Evolutionary conservation across 208 protist species (phyloP).

Genomic region (Wallacemonas collosoma): DNA sequence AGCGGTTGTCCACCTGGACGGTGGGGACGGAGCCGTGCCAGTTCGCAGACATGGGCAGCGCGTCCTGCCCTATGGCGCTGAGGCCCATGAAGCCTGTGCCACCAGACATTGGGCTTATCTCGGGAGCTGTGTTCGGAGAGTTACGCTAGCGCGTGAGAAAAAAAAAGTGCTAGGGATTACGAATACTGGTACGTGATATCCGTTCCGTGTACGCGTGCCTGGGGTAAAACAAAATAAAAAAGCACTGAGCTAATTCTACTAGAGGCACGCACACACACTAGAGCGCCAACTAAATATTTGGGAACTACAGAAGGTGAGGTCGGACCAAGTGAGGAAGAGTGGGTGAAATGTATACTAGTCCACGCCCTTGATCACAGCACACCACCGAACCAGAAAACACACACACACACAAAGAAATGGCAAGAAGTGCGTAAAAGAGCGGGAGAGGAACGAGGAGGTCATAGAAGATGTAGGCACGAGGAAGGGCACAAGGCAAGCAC

Average conservation of each 20-base stretch:
- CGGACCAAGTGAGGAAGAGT: neutral
- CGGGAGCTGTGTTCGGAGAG: neutral
- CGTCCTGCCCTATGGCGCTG: conserved; percentile 36
- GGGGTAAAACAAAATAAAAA: conserved; percentile 4
- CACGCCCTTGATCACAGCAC: neutral
- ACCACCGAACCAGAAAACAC: too few species aligned
- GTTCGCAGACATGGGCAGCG: conserved; percentile 71
- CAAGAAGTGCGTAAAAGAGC: neutral
- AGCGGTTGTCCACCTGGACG: conserved; percentile 60
- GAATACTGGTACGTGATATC: neutral
- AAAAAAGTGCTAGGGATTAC: conserved; percentile 18
- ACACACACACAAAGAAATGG: neutral
- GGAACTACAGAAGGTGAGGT: conserved; percentile 3
- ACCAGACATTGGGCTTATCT: conserved; percentile 34
- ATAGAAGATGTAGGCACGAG: too few species aligned
- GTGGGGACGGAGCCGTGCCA: conserved; percentile 82
- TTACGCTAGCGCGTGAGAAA: conserved; percentile 6
- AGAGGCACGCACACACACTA: neutral
- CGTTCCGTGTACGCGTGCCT: neutral
- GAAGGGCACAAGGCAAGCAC: too few species aligned
- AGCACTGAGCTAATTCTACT: neutral
- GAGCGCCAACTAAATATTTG: too few species aligned
- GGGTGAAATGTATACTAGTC: conserved; percentile 3
- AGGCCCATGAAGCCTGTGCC: conserved; percentile 25
- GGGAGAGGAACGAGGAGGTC: neutral